Evolutionary conservation across 148 eudicot genomes (phyloP), one percentile per base, ranked within the genome.

Genomic region (Spergularia bocconei): DNA sequence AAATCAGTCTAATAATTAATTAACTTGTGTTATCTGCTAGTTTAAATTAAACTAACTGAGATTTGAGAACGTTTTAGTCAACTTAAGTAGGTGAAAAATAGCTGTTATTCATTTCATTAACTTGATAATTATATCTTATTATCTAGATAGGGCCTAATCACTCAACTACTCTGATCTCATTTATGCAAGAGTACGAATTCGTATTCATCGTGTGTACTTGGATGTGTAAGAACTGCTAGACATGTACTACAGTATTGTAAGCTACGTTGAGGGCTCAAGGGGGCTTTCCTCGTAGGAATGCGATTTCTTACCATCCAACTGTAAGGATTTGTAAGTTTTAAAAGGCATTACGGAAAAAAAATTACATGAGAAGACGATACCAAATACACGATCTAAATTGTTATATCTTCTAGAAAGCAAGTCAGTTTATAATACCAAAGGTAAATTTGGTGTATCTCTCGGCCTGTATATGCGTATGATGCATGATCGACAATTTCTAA

Each of bases 21-120:
- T 14, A 48, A 48, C 65, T 72, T 53, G 6, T 59, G 14, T 76
- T 25, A 29, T 47, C 23, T 57, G 44, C 39, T 53, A 0, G 44
- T 55, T 47, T 16, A 33, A 50, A 74, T 25, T 19, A 53, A 52
- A 12, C 38, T 67, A 53, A n/a, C 68, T n/a, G 48, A 50, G 14
- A 12, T 33, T 3, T 51, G 20, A n/a, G 52, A 0, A n/a, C 16
- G 38, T n/a, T 16, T 64, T 59, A 51, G 81, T 73, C 81, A 79
- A 73, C 19, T 58, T 44, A 33, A 73, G 67, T 48, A 29, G 77
- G 63, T 67, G 69, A 72, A 67, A 69, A 36, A 12, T 71, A 57
- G 51, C 38, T 71, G 36, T 71, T 56, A 58, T 17, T 39, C 33
- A n/a, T 59, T 56, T 36, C 60, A 53, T 53, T 65, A 41, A 58